These are phyloP conservation scores for Kwoniella sp. DNA, from an alignment of 768 basidiomycete species.

Conservation along the genomic window DNA sequence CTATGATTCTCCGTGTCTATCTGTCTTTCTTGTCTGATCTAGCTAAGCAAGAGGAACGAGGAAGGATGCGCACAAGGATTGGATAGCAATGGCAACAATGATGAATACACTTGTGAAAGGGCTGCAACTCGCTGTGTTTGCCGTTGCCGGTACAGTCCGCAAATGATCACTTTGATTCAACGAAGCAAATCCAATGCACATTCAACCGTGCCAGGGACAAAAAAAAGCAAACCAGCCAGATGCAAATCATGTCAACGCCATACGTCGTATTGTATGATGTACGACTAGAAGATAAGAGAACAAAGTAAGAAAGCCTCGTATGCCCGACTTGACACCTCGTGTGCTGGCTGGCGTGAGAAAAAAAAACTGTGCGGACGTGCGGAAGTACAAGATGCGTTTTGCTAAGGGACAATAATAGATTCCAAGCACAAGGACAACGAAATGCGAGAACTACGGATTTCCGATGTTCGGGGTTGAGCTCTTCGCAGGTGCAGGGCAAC, in stretches of 20 bases:
- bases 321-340: not conserved
- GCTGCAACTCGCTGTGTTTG: too few species aligned
- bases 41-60: too few species aligned
- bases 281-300: not conserved
- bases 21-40: too few species aligned
- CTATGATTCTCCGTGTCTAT: too few species aligned
- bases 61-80: slow-evolving; percentile 1
- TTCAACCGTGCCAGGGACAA: not conserved
- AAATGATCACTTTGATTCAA: not conserved
- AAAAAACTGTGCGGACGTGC: not conserved
- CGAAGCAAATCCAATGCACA: not conserved
- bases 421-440: too few species aligned
- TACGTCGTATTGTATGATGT: not conserved
- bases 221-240: too few species aligned
- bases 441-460: slow-evolving; percentile 2
- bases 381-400: not conserved
- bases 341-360: not conserved
- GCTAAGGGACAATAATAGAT: too few species aligned
- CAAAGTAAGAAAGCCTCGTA: not conserved
- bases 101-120: too few species aligned
- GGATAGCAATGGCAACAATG: too few species aligned
- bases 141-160: too few species aligned
- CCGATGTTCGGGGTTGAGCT: not conserved
- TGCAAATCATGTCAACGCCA: too few species aligned
- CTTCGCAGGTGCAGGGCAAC: not conserved